Conservation (phyloP, 2,329 filamentous ascomycete species). For the Botrytis byssoidea region DNA sequence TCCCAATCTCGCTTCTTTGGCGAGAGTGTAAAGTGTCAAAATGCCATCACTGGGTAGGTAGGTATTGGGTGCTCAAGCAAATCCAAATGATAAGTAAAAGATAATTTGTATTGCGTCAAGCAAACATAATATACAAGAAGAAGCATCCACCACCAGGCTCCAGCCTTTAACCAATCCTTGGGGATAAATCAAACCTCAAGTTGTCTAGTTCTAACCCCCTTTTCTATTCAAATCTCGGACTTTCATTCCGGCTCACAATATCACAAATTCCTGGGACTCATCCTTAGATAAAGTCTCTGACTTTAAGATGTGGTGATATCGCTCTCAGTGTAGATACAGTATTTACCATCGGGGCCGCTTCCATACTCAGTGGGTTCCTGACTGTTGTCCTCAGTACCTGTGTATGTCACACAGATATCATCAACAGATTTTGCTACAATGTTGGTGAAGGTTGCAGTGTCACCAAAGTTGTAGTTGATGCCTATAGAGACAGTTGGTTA, state of each 20-base stretch:
- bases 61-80: neutral
- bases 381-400: constrained; percentile 41
- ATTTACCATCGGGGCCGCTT: constrained; percentile 43
- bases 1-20: neutral
- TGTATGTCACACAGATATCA: constrained; percentile 35
- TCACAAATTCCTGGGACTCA: neutral
- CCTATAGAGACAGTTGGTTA: constrained; percentile 42
- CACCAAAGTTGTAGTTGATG: constrained; percentile 53
- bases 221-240: neutral
- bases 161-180: neutral
- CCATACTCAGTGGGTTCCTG: constrained; percentile 40
- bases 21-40: neutral
- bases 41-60: neutral
- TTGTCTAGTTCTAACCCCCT: neutral
- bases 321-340: constrained; percentile 33
- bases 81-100: neutral
- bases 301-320: neutral
- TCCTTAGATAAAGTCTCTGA: neutral
- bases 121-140: constrained; percentile 12
- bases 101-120: neutral
- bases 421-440: constrained; percentile 35
- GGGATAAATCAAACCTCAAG: neutral
- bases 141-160: neutral
- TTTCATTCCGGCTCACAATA: neutral
- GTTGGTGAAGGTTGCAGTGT: constrained; percentile 46